phyloP scores from a whole-genome alignment of 2,329 filamentous ascomycete species.

The Fusarium sacchari region DNA sequence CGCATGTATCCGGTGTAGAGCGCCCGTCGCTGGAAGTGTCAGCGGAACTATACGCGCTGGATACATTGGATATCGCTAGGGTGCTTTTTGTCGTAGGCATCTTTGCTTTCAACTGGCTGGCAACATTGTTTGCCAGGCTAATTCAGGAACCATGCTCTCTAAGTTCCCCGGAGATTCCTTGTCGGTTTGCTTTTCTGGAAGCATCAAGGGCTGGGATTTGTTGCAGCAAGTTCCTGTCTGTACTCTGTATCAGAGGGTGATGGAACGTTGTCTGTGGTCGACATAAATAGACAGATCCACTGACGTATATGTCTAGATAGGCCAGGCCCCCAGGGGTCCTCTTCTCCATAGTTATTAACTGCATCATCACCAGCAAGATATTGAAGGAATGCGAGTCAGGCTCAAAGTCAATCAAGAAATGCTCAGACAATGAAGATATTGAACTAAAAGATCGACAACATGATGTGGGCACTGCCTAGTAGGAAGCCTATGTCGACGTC shows the following conservation, averaged over 20 bases:
- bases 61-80: not conserved
- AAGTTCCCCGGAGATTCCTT: not conserved
- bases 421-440: not conserved
- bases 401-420: not conserved
- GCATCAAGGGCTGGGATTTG: not conserved
- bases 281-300: conserved; percentile 20
- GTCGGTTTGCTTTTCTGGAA: conserved; percentile 19
- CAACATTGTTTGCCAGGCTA: not conserved
- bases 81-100: not conserved
- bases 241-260: not conserved
- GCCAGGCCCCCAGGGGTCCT: not conserved
- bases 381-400: conserved; percentile 20
- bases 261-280: conserved; percentile 22
- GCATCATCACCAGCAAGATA: not conserved
- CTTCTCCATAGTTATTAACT: conserved; percentile 7
- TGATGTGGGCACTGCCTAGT: not conserved
- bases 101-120: conserved; percentile 2
- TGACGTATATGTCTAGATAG: not conserved
- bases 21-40: not conserved
- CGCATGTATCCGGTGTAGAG: conserved; percentile 1
- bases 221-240: not conserved
- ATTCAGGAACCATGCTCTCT: not conserved
- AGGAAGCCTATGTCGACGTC: conserved; percentile 5
- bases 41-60: not conserved
- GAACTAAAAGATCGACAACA: not conserved